These are phyloP conservation scores for Cadophora sp. DNA, from an alignment of 2,329 filamentous ascomycete species.

Conservation along the genomic window DNA sequence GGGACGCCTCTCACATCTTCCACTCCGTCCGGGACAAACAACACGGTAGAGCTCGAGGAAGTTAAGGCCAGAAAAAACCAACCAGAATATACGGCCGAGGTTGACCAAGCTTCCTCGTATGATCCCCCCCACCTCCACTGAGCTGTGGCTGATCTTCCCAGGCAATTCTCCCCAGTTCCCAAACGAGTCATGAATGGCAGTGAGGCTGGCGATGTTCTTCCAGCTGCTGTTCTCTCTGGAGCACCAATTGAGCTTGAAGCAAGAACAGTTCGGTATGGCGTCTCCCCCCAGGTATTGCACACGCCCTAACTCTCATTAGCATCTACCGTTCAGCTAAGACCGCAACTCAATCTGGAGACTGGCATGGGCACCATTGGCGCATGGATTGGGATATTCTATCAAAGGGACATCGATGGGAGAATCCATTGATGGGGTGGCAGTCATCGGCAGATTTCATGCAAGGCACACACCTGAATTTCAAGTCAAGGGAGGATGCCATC, in stretches of 20 bases:
- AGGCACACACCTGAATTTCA: slow-evolving; percentile 89
- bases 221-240: slow-evolving; percentile 87
- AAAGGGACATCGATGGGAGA: slow-evolving; percentile 98
- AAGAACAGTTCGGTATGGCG: slow-evolving; percentile 83
- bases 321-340: slow-evolving; percentile 93
- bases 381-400: slow-evolving; percentile 97
- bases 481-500: slow-evolving; percentile 92
- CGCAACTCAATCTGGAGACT: slow-evolving; percentile 94
- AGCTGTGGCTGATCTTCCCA: slow-evolving; percentile 52
- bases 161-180: slow-evolving; percentile 89
- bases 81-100: slow-evolving; percentile 80
- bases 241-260: slow-evolving; percentile 94
- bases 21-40: slow-evolving; percentile 33
- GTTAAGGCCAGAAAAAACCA: slow-evolving; percentile 54
- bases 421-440: slow-evolving; percentile 98
- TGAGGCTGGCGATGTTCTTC: slow-evolving; percentile 75
- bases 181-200: slow-evolving; percentile 90
- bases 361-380: slow-evolving; percentile 85
- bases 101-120: slow-evolving; percentile 93
- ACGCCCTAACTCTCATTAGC: slow-evolving; percentile 55
- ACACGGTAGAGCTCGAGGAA: slow-evolving; percentile 30
- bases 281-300: background rate
- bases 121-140: slow-evolving; percentile 41
- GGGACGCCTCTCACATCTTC: slow-evolving; percentile 48
- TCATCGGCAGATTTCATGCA: slow-evolving; percentile 96